Evolutionary conservation across 805 yeast genomes (phyloP).

Genomic region (Alloascoidea africana): DNA sequence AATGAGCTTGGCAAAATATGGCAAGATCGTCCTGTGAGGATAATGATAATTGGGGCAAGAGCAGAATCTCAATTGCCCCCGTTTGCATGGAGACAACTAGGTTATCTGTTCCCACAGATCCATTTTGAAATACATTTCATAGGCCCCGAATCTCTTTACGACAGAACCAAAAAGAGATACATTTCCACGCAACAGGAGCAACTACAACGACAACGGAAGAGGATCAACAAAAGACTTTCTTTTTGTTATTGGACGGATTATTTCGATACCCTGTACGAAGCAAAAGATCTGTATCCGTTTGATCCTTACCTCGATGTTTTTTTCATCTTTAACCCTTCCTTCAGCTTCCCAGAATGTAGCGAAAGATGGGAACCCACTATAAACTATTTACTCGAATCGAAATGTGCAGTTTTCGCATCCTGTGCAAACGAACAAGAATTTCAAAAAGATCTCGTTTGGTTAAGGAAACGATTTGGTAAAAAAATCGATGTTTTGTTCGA

Average conservation of each 20-base stretch:
- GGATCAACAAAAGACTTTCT: background rate
- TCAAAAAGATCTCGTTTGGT: conserved; percentile 38
- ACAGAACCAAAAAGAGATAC: conserved; percentile 40
- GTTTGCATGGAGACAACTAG: conserved; percentile 72
- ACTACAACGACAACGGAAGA: too few relatives aligned
- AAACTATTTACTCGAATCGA: conserved; percentile 61
- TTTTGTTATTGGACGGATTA: background rate
- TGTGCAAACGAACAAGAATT: conserved; percentile 56
- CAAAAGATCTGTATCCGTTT: background rate
- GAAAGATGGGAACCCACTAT: conserved; percentile 49
- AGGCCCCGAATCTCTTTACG: conserved; percentile 64
- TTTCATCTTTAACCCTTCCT: background rate
- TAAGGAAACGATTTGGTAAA: conserved; percentile 36
- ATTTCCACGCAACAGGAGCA: conserved; percentile 13
- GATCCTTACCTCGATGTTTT: background rate
- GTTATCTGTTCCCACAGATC: conserved; percentile 58
- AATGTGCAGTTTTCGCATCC: conserved; percentile 63
- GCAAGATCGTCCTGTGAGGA: conserved; percentile 62
- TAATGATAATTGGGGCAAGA: conserved; percentile 62
- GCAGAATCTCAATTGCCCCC: conserved; percentile 73
- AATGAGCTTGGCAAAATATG: conserved; percentile 29
- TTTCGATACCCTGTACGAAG: background rate
- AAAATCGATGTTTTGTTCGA: conserved; percentile 61
- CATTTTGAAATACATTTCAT: conserved; percentile 63
- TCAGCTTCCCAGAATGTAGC: conserved; percentile 18